Conservation (phyloP, 106 monocot genomes). For the Dioscorea zingiberensis region DNA sequence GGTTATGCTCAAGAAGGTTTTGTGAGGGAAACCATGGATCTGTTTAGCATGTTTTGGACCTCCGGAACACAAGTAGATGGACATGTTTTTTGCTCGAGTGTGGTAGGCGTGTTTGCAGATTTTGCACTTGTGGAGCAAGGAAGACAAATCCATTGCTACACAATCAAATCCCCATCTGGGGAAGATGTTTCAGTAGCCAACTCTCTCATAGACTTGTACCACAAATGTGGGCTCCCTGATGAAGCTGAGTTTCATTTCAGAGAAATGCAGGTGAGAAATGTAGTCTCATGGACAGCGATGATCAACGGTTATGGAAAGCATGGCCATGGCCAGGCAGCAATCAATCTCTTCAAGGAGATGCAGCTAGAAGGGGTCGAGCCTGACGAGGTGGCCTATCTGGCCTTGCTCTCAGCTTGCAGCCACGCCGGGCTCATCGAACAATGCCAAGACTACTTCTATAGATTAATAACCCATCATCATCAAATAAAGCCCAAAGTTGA, state of each 20-base stretch:
- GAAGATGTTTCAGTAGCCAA: slow-evolving; percentile 38
- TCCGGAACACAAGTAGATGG: slow-evolving; percentile 26
- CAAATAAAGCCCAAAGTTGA: slow-evolving; percentile 26
- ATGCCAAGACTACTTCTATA: slow-evolving; percentile 17
- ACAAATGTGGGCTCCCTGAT: slow-evolving; percentile 37
- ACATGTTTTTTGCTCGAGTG: slow-evolving; percentile 33
- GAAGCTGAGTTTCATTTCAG: slow-evolving; percentile 14
- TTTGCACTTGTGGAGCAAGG: slow-evolving; percentile 37
- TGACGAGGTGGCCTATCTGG: slow-evolving; percentile 28
- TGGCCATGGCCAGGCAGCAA: slow-evolving; percentile 17
- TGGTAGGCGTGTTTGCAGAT: slow-evolving; percentile 39
- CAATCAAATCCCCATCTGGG: slow-evolving; percentile 16
- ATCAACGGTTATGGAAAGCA: slow-evolving; percentile 37
- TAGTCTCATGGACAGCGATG: slow-evolving; percentile 26
- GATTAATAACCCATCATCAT: slow-evolving; percentile 3
- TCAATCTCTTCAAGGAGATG: slow-evolving; percentile 33
- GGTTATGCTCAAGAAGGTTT: too few species aligned
- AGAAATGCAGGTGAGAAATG: slow-evolving; percentile 2
- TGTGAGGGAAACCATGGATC: slow-evolving; percentile 22
- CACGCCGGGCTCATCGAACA: slow-evolving; percentile 38
- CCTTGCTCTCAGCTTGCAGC: slow-evolving; percentile 43
- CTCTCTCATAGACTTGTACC: slow-evolving; percentile 47
- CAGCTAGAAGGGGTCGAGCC: slow-evolving; percentile 19
- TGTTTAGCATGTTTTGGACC: slow-evolving; percentile 21
- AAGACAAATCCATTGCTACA: too few species aligned